A percentile compares a stretch with the other conserved stretches of the same genome.
phyloP scores from a whole-genome alignment of 1,139 yeast genomes.

The Taphrina communis region DNA sequence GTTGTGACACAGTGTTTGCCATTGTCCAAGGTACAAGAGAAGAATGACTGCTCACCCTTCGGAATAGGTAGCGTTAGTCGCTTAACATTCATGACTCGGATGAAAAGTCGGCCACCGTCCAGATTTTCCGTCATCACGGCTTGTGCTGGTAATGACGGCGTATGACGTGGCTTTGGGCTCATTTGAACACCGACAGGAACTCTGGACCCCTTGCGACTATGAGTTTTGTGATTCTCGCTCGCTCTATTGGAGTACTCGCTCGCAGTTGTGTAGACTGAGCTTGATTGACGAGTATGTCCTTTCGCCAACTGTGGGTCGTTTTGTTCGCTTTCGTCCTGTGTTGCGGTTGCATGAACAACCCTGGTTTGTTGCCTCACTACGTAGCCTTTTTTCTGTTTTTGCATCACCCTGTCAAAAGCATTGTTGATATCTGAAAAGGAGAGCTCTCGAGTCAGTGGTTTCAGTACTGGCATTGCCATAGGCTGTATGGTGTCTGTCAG shows the following conservation, averaged over 20 bases:
- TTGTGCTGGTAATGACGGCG: slow-evolving; percentile 4
- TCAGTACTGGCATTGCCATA: slow-evolving; percentile 26
- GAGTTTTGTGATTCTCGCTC: slow-evolving; percentile 24
- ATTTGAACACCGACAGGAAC: slow-evolving; percentile 26
- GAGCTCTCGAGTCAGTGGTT: slow-evolving; percentile 29
- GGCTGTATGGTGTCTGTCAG: slow-evolving; percentile 14
- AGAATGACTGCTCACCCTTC: slow-evolving; percentile 36
- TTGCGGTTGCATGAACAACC: slow-evolving; percentile 41
- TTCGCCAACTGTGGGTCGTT: slow-evolving; percentile 1
- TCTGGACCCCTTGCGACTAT: slow-evolving; percentile 25
- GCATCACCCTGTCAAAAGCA: slow-evolving; percentile 38
- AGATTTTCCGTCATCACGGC: neutral
- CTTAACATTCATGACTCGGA: slow-evolving; percentile 33
- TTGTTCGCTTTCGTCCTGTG: neutral
- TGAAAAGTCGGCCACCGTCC: slow-evolving; percentile 34
- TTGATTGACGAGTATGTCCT: slow-evolving; percentile 37
- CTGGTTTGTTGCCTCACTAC: slow-evolving; percentile 41
- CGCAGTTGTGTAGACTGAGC: slow-evolving; percentile 33
- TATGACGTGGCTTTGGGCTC: slow-evolving; percentile 22
- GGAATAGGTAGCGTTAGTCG: slow-evolving; percentile 29
- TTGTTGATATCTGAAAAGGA: slow-evolving; percentile 38
- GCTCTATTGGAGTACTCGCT: slow-evolving; percentile 9
- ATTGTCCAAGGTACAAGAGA: slow-evolving; percentile 68
- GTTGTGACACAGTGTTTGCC: slow-evolving; percentile 87
- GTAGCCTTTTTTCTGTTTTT: slow-evolving; percentile 41